Evolutionary conservation across 2,329 filamentous ascomycete genomes (phyloP), one percentile per base, ranked within the genome.

Genomic region (Aspergillus sp.): DNA sequence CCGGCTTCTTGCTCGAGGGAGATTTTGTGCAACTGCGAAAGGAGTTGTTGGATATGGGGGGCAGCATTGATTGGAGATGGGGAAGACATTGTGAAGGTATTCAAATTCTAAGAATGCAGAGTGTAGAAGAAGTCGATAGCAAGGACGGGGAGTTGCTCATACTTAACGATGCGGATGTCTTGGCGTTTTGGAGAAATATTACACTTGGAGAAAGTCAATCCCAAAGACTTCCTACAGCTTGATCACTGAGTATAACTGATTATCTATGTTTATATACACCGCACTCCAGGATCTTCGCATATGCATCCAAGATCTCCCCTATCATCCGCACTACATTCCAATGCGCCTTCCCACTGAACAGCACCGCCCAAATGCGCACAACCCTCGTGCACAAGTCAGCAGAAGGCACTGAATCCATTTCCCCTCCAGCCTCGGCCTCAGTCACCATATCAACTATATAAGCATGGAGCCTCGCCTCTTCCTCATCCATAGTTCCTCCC

Each of bases 1-100:
- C 15, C 9, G 5, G 62, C 58, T 65, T 69, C 65, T 53, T 69
- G 65, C 5, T 64, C 61, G 13, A 66, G 24, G 1, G 67, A 68
- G 2, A 40, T 49, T 33, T 54, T 13, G 22, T 69, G 66, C 2
- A 68, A 62, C 4, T 60, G 12, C 1, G 58, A 52, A 1, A 69
- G 61, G 12, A 68, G 66, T 2, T 58, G 15, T 7, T 61, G 57
- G 12, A 70, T 58, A 49, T 69, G 66, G 2, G 51, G 40, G 1
- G 67, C 58, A 11, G 65, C 67, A 19, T 53, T 37, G 42, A 65
- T 6, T 17, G 63, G 61, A 41, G 40, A 34, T 33, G 40, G 30
- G 7, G 24, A 27, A 4, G 17, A 9, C 24, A 27, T 27, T 3
- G 3, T 20, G 20, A 20, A 20, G 20, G 20, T 20, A 20, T 20